Evolutionary conservation across 2,329 filamentous ascomycete species (phyloP).

Genomic region (Tolypocladium sp.): DNA sequence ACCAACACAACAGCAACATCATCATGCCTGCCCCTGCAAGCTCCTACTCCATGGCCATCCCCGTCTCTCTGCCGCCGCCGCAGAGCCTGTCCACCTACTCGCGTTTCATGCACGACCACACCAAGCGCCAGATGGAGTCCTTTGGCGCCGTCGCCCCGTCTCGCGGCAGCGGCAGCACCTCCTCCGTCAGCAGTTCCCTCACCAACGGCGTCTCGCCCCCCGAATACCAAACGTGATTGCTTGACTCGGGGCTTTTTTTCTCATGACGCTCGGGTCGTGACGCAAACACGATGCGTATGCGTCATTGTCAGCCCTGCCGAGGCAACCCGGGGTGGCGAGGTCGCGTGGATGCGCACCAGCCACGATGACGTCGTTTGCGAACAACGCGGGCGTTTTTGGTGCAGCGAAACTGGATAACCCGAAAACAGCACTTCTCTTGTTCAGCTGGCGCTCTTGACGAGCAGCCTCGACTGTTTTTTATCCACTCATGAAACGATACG

Average conservation of each 20-base stretch:
- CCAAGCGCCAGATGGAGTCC: slow-evolving; percentile 55
- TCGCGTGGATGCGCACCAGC: neutral
- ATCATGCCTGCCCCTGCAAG: slow-evolving; percentile 31
- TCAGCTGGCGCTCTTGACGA: neutral
- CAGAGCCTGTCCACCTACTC: slow-evolving; percentile 47
- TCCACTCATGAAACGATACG: neutral
- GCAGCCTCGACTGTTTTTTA: neutral
- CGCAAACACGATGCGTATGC: neutral
- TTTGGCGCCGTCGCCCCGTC: slow-evolving; percentile 22
- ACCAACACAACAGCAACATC: neutral
- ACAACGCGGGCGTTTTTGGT: neutral
- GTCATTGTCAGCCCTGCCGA: neutral
- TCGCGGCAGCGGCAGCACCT: slow-evolving; percentile 8
- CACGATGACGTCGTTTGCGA: neutral
- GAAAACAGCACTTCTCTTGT: neutral
- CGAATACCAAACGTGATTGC: slow-evolving; percentile 5
- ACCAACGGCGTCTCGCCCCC: slow-evolving; percentile 18
- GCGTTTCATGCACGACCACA: slow-evolving; percentile 55
- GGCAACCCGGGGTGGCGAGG: neutral
- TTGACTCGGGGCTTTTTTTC: neutral
- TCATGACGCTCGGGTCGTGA: neutral
- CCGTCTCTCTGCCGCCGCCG: slow-evolving; percentile 27
- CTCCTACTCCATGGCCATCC: slow-evolving; percentile 25
- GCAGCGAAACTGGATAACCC: neutral
- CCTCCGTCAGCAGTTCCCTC: slow-evolving; percentile 8